Percentiles rank a stretch among this genome's conserved stretches.
Evolutionary conservation across 225 moss, liverwort and hornwort genomes (phyloP).

Genomic region (Takakia lepidozioides): DNA sequence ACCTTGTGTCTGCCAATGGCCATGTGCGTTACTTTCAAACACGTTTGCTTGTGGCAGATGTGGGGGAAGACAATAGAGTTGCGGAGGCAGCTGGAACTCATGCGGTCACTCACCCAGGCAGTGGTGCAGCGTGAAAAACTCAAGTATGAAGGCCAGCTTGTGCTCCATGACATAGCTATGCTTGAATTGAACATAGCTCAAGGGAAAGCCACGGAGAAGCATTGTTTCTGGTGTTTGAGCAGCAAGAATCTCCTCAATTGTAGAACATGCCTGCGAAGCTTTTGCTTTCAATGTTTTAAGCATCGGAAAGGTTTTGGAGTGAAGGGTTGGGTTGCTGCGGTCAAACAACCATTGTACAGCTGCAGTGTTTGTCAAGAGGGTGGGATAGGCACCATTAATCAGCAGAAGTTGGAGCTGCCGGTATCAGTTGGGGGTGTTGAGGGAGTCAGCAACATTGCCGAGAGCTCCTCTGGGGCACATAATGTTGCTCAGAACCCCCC

Average conservation of each 20-base stretch:
- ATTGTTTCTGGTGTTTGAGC: no score
- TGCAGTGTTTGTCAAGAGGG: constrained; percentile 2
- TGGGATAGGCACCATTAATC: constrained; percentile 5
- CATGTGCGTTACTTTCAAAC: no score
- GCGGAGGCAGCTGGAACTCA: constrained; percentile 37
- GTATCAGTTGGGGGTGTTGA: no score
- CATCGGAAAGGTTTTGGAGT: no score
- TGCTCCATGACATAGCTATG: constrained; percentile 31
- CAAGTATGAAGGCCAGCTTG: constrained; percentile 38
- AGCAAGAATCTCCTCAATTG: no score
- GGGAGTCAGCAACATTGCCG: no score
- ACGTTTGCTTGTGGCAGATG: constrained; percentile 17
- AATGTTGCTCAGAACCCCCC: not conserved
- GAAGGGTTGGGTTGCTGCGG: no score
- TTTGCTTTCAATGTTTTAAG: no score
- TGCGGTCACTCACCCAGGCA: constrained; percentile 39
- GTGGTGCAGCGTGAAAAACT: constrained; percentile 58
- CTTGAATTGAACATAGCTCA: constrained; percentile 26
- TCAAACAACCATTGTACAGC: not conserved
- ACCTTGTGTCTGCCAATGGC: no score
- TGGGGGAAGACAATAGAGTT: constrained; percentile 32
- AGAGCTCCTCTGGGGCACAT: no score
- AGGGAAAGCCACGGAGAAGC: constrained; percentile 7
- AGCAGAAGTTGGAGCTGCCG: no score
- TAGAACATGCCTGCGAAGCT: no score